These are phyloP conservation scores for Aspergillus bridgeri DNA, from an alignment of 495 filamentous ascomycete species.

Conservation along the genomic window DNA sequence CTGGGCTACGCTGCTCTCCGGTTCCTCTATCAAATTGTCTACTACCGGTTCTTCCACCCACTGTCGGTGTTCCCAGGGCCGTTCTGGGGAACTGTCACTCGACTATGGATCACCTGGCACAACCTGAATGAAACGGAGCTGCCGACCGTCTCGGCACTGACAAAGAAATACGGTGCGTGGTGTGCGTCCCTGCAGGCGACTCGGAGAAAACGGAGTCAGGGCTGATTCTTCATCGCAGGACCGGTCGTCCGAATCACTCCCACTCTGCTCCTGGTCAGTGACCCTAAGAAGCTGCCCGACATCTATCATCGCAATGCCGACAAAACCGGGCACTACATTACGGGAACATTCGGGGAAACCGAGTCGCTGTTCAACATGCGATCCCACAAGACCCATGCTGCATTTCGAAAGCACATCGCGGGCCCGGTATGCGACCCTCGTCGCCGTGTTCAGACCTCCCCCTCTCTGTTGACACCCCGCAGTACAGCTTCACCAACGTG, in stretches of 20 bases:
- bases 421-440: constrained; percentile 28
- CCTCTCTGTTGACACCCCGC: constrained; percentile 18
- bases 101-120: constrained; percentile 49
- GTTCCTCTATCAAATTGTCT: constrained; percentile 35
- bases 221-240: constrained; percentile 23
- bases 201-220: background rate
- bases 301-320: constrained; percentile 54
- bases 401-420: constrained; percentile 43
- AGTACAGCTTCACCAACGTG: constrained; percentile 51
- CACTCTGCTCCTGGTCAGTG: constrained; percentile 43
- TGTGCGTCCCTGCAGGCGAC: background rate
- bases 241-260: constrained; percentile 45
- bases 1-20: constrained; percentile 27
- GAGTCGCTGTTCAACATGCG: constrained; percentile 49
- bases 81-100: constrained; percentile 50
- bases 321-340: constrained; percentile 53
- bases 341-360: constrained; percentile 46
- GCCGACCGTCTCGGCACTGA: constrained; percentile 34
- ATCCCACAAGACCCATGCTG: constrained; percentile 45
- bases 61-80: constrained; percentile 50
- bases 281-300: constrained; percentile 45
- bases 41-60: constrained; percentile 53
- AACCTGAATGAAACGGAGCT: constrained; percentile 43
- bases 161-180: constrained; percentile 53
- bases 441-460: background rate